These are phyloP conservation scores for Primulina tabacum DNA, from an alignment of 257 asterid species.

Conservation along the genomic window DNA sequence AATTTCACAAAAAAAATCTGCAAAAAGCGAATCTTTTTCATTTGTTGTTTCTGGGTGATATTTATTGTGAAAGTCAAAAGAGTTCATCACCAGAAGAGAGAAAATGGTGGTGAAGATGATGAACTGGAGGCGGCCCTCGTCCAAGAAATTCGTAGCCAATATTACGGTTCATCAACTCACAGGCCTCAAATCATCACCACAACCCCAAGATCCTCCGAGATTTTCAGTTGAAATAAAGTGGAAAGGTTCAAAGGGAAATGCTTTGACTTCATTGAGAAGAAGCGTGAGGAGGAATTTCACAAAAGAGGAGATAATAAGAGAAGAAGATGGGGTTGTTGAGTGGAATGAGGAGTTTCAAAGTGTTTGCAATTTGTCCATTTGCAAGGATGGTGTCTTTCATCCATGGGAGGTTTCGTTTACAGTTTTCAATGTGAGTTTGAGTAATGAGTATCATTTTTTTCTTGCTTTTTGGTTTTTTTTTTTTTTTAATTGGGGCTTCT, in stretches of 20 bases:
- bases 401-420: slow-evolving; percentile 71
- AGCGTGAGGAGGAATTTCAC: slow-evolving; percentile 54
- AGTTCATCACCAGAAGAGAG: background rate
- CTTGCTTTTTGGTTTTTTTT: background rate
- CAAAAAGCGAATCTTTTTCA: background rate
- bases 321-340: slow-evolving; percentile 36
- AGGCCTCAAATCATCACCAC: slow-evolving; percentile 28
- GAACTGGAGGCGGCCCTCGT: slow-evolving; percentile 68
- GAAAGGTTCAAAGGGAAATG: slow-evolving; percentile 62
- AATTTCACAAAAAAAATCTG: background rate
- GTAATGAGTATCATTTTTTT: background rate
- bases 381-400: slow-evolving; percentile 45
- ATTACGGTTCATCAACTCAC: slow-evolving; percentile 39
- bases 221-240: slow-evolving; percentile 63
- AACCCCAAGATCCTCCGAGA: slow-evolving; percentile 28
- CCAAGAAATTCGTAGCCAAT: slow-evolving; percentile 57
- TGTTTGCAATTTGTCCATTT: slow-evolving; percentile 38
- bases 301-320: slow-evolving; percentile 36
- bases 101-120: slow-evolving; percentile 72
- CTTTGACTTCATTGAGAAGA: slow-evolving; percentile 42
- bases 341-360: slow-evolving; percentile 68
- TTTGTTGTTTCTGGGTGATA: background rate
- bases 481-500: no score
- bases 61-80: slow-evolving; percentile 6
- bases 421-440: slow-evolving; percentile 53